Conservation (phyloP, 2,329 filamentous ascomycete species). For the Penicillium rolfsii region DNA sequence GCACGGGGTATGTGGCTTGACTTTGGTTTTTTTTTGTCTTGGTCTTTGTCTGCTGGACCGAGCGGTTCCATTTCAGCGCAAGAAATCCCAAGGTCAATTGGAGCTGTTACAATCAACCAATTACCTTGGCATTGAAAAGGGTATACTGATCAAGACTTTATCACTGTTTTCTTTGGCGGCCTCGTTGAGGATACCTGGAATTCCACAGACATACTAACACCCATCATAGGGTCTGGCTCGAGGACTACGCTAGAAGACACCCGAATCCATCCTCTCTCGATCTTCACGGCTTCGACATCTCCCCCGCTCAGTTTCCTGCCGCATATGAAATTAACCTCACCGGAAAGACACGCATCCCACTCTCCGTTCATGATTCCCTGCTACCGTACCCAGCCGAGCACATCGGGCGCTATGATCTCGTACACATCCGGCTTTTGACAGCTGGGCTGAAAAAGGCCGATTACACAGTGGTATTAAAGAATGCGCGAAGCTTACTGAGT, state of each 20-base stretch:
- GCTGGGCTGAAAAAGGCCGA: conserved; percentile 32
- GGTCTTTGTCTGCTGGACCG: not conserved
- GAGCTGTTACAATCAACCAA: not conserved
- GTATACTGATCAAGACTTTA: no score
- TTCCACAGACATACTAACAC: conserved; percentile 2
- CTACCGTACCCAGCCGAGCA: conserved; percentile 34
- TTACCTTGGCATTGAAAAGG: not conserved
- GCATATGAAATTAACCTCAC: conserved; percentile 21
- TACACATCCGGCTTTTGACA: conserved; percentile 35
- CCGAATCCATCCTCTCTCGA: conserved; percentile 16
- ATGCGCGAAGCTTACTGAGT: conserved; percentile 37
- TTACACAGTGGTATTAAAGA: conserved; percentile 27
- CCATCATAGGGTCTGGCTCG: conserved; percentile 31
- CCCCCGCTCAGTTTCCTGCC: conserved; percentile 32
- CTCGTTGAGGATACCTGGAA: not conserved
- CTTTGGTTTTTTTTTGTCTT: not conserved
- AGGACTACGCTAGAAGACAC: conserved; percentile 15
- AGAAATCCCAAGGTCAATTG: no score
- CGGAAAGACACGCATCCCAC: conserved; percentile 4
- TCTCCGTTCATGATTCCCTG: conserved; percentile 31
- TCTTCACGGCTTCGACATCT: conserved; percentile 39
- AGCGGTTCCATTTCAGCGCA: no score
- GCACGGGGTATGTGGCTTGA: conserved; percentile 31
- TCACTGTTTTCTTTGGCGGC: no score
- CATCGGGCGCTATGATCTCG: conserved; percentile 35